Evolutionary conservation across 257 asterid genomes (phyloP).

Genomic region (Eucommia ulmoides): DNA sequence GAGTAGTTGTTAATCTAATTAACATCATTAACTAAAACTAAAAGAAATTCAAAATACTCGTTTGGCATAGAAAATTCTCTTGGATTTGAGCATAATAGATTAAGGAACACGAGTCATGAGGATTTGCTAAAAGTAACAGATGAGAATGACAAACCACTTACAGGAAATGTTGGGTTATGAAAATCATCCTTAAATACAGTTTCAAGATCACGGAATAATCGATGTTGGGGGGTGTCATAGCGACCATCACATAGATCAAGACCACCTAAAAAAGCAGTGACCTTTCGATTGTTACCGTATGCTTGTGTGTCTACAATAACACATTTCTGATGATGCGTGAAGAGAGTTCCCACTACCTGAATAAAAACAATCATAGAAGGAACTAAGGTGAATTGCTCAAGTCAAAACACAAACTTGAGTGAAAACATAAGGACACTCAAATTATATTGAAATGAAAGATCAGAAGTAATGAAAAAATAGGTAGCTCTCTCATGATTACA

Average conservation of each 20-base stretch:
- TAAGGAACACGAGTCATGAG: no score
- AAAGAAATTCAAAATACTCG: no score
- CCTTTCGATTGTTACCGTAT: slow-evolving; percentile 58
- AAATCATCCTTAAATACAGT: slow-evolving; percentile 55
- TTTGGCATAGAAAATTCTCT: no score
- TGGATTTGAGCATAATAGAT: no score
- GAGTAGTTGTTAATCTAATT: no score
- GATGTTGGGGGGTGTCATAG: slow-evolving; percentile 87
- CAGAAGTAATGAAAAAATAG: no score
- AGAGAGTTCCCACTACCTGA: slow-evolving; percentile 73
- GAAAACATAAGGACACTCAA: not conserved
- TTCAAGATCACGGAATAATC: slow-evolving; percentile 56
- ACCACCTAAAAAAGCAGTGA: slow-evolving; percentile 88
- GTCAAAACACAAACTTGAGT: not conserved
- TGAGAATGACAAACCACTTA: slow-evolving; percentile 19
- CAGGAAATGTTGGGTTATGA: slow-evolving; percentile 87
- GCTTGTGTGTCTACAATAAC: slow-evolving; percentile 91
- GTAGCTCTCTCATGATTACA: no score
- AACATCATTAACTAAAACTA: no score
- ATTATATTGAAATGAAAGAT: no score
- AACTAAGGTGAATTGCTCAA: slow-evolving; percentile 5
- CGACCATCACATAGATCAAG: slow-evolving; percentile 97
- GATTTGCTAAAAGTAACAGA: not conserved
- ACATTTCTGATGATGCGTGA: slow-evolving; percentile 94
- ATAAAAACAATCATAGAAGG: slow-evolving; percentile 16